Conservation (phyloP, 148 eudicot genomes). For the Cornus controversa region DNA sequence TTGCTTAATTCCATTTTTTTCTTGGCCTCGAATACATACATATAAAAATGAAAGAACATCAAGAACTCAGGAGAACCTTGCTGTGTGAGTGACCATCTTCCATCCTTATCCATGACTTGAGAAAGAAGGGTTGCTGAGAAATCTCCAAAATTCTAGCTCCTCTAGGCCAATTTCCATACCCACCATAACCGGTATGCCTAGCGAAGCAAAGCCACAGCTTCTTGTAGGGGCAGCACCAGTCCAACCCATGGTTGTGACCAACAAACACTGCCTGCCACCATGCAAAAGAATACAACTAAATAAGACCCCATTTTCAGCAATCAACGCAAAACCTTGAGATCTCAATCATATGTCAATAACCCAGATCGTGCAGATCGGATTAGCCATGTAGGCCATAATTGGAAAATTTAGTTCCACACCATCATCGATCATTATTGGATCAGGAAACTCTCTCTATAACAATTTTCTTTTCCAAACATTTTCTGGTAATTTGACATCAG, state of each 20-base stretch:
- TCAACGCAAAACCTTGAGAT: slow-evolving; percentile 2
- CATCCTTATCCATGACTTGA: slow-evolving; percentile 94
- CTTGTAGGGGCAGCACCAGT: slow-evolving; percentile 93
- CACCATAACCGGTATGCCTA: slow-evolving; percentile 93
- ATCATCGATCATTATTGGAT: no score
- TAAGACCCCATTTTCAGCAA: background rate
- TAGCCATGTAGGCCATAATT: background rate
- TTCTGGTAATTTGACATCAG: no score
- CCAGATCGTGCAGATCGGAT: no score
- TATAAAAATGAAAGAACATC: slow-evolving; percentile 7
- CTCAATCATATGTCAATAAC: background rate
- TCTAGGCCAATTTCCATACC: slow-evolving; percentile 86
- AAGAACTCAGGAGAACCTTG: slow-evolving; percentile 53
- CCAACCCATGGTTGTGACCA: slow-evolving; percentile 96
- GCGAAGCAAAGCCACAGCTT: slow-evolving; percentile 89
- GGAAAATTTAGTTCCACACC: background rate
- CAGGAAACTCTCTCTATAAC: no score
- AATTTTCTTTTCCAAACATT: background rate
- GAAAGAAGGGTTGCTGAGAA: slow-evolving; percentile 60
- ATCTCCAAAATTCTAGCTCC: slow-evolving; percentile 82
- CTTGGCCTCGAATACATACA: no score
- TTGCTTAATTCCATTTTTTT: no score
- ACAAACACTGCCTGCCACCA: slow-evolving; percentile 79
- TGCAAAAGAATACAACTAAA: background rate
- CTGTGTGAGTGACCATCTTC: slow-evolving; percentile 78